Base-by-base conservation (phyloP, 202 grass and related monocot genomes). In the Schoenoplectus triqueter region DNA sequence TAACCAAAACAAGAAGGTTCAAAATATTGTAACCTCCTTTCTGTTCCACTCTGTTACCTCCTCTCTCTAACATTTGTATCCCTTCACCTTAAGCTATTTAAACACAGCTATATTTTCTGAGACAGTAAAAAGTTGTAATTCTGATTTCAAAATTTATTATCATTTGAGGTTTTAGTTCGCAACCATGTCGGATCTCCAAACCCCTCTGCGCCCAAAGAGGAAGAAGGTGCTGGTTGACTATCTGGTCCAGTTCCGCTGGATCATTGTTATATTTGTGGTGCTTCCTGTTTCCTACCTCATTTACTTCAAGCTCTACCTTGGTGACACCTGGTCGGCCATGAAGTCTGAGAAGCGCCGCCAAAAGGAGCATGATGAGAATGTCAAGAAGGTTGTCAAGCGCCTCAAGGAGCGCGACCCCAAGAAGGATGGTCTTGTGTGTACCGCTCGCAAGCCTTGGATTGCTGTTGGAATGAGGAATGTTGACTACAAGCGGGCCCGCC, bases 361-460 rank as follows among this genome's bases (percentile, higher is more conserved):
- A 69, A 92, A 94, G 90, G 82, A 97, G 9, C 94, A 97, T 0
- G 88, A 94, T 3, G 86, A 92, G 13, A 97, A 94, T 61, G 92
- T 94, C 85, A 84, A 94, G 31, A 97, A 97, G 66, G 90, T 97
- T 42, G 92, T 97, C 0, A 94, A 92, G 49, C 76, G 92, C 9
- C 94, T 97, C 19, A 94, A 94, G 83, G 88, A 97, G 86, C 88
- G 94, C 57, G 86, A 97, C 66, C 88, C 94, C 42, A 92, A 93
- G 79, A 97, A 94, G 86, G 94, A 97, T 60, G 94, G 92, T 0
- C 94, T 97, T 20, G 90, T 97, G 10, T 97, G 94, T 90, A 97
- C 94, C 0, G 94, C 94, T 14, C 89, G 94, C 69, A 97, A 97
- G 79, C 92, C 94, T 0, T 94, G 88, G 86, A 97, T 94, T 46